Conservation (phyloP, 2,329 filamentous ascomycete genomes). For the Karstenula rhodostoma region DNA sequence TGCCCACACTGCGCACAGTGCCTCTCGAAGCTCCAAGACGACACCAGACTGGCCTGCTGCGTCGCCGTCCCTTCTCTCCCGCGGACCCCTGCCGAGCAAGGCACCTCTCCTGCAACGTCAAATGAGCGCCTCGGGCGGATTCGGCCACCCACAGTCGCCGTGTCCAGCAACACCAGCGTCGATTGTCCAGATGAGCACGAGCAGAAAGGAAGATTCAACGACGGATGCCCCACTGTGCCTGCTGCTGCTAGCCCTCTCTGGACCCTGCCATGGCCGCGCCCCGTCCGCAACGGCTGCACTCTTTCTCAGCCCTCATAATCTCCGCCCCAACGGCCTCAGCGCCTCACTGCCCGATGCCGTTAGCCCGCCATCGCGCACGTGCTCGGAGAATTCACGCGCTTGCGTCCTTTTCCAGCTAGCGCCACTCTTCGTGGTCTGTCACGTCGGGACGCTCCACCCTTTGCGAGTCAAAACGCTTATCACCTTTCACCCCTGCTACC, state of each 20-base stretch:
- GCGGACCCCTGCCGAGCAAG: neutral
- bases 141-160: neutral
- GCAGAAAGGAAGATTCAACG: neutral
- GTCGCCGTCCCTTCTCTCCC: too few relatives aligned
- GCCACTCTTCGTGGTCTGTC: neutral
- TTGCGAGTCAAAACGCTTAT: neutral
- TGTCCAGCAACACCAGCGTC: neutral
- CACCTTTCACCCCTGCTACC: neutral
- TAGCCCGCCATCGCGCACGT: neutral
- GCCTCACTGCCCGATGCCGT: neutral
- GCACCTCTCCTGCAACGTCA: neutral
- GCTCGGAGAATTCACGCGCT: neutral
- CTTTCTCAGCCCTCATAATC: neutral
- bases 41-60: neutral
- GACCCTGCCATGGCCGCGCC: neutral
- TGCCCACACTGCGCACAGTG: neutral
- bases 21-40: neutral
- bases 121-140: neutral
- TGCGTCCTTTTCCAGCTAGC: neutral
- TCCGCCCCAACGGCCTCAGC: neutral
- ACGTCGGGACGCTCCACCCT: too few relatives aligned
- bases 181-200: neutral
- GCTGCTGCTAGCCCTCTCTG: neutral
- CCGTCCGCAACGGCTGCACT: neutral
- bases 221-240: neutral